A percentile compares a stretch with the other conserved stretches of the same genome.
Conservation (phyloP, 192 early-diverging fungal genomes). For the Linnemannia hyalina region DNA sequence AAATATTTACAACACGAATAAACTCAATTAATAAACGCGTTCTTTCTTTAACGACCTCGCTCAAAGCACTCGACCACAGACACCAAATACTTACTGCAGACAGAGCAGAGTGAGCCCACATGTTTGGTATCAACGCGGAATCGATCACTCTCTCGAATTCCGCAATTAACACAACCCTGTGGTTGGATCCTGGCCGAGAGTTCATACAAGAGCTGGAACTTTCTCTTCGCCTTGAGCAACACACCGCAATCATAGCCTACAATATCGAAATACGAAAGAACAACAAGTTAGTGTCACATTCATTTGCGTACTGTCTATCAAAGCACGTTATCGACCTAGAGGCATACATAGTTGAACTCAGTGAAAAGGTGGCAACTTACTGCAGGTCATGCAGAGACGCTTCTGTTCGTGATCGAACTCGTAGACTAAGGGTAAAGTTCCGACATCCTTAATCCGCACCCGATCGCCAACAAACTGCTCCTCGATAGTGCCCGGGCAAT, state of each 20-base stretch:
- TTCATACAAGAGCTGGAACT: conserved; percentile 39
- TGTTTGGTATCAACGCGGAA: conserved; percentile 16
- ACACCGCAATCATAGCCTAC: conserved; percentile 14
- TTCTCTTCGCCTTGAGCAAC: conserved; percentile 35
- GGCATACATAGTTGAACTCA: not conserved
- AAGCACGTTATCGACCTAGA: no score
- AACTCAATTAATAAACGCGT: not conserved
- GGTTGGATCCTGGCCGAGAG: conserved; percentile 17
- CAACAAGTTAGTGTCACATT: not conserved
- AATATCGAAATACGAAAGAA: not conserved
- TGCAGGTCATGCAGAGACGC: conserved; percentile 25
- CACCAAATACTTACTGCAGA: conserved; percentile 20
- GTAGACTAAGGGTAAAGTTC: conserved; percentile 7
- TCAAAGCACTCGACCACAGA: not conserved
- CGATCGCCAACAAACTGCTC: not conserved
- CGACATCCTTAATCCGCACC: conserved; percentile 28
- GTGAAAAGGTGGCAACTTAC: not conserved
- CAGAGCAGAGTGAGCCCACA: conserved; percentile 11
- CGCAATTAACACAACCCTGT: conserved; percentile 32
- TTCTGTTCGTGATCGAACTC: conserved; percentile 36
- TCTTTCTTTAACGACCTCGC: not conserved
- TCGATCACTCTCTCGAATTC: conserved; percentile 11
- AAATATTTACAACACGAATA: not conserved
- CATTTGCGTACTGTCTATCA: not conserved
- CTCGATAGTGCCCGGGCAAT: not conserved